These are phyloP conservation scores for Hymenoscyphus repandus DNA, from an alignment of 2,329 filamentous ascomycete species.

Conservation along the genomic window DNA sequence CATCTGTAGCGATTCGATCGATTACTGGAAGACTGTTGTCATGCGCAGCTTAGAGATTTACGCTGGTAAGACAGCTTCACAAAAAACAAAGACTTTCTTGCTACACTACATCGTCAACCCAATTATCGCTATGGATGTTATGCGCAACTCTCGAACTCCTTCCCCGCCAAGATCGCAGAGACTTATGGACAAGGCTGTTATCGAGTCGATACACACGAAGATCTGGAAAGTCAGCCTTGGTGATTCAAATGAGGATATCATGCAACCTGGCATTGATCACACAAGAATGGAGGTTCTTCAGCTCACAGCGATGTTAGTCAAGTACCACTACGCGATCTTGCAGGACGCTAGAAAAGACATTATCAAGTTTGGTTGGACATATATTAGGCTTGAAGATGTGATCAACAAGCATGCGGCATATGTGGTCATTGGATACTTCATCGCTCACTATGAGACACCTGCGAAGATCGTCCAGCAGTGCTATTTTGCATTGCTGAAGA, in stretches of 20 bases:
- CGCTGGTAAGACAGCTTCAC: conserved; percentile 68
- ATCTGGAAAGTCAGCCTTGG: conserved; percentile 88
- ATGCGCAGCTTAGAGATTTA: conserved; percentile 86
- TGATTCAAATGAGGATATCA: conserved; percentile 76
- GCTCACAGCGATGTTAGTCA: conserved; percentile 88
- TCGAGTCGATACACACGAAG: conserved; percentile 84
- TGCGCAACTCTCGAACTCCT: conserved; percentile 66
- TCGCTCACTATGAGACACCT: conserved; percentile 92
- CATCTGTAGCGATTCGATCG: conserved; percentile 76
- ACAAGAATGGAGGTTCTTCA: conserved; percentile 94
- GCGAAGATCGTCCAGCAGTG: conserved; percentile 94
- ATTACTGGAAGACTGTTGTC: conserved; percentile 78
- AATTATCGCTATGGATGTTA: conserved; percentile 93
- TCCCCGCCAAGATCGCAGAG: conserved; percentile 55
- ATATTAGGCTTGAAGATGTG: conserved; percentile 95
- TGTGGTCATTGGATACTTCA: conserved; percentile 95
- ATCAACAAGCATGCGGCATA: conserved; percentile 99
- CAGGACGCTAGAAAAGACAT: conserved; percentile 95
- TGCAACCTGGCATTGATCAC: conserved; percentile 85
- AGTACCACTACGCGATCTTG: conserved; percentile 83
- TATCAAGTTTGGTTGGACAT: conserved; percentile 99
- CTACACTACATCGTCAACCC: conserved; percentile 92
- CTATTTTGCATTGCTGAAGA: conserved; percentile 83
- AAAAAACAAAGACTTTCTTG: conserved; percentile 89
- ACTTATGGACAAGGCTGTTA: conserved; percentile 80